Evolutionary conservation across 768 basidiomycete genomes (phyloP), one percentile per base, ranked within the genome.

Genomic region (Leccinum aurantiacum): DNA sequence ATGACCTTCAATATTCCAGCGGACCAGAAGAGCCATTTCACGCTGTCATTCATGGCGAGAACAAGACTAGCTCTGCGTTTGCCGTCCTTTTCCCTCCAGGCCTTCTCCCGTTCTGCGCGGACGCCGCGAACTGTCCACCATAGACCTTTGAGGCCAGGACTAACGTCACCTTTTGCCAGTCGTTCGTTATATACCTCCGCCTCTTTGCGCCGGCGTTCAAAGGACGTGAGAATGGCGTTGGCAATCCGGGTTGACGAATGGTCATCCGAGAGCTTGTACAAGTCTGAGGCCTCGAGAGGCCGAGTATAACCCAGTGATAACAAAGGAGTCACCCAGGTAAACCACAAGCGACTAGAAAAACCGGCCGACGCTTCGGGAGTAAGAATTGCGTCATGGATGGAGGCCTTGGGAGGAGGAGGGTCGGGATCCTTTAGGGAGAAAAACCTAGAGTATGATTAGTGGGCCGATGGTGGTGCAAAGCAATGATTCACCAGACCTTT

Each of bases 241-340:
- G 90, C 88, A 41, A 93, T 83, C 15, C 75, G 67, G 1, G 77
- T 80, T 0, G 93, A 82, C 2, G 82, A 78, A 25, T 86, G 82
- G 27, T 82, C 71, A 38, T 86, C 82, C 59, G 86, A 86, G 24
- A 95, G 83, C 71, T 85, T 90, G 79, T 88, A 95, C 4, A 95
- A 78, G 73, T 95, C 93, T 0, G 88, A 74, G 0, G 87, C 85
- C 67, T 93, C 89, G 3, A 96, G 80, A 1, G 93, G 90, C 8
- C 93, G 83, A 8, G 84, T 80, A 67, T 93, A 93, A 8, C 93
- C 93, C 11, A 93, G 76, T 10, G 77, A 71, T 62, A 95, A 80
- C 24, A 95, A 73, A 3, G 84, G 82, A 3, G 85, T 86, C 19
- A 95, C 80, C 93, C 93, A 95, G 48, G 74, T 72, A 63, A 93